phyloP scores from a whole-genome alignment of 2,329 filamentous ascomycete genomes.

The Malbranchea zuffiana region DNA sequence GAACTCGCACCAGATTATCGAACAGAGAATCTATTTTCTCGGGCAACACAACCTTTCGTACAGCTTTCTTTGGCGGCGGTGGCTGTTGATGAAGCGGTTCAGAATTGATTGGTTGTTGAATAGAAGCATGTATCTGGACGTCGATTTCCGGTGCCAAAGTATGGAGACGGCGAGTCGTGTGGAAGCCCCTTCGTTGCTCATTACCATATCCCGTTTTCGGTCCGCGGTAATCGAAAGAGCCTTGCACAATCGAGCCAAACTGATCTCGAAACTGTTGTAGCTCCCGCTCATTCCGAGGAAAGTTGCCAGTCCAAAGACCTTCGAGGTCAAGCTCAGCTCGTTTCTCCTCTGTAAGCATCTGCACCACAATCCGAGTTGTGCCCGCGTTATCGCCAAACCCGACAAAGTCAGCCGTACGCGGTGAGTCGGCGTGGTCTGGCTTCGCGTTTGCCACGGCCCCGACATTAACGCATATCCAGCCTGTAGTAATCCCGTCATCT shows the following conservation, averaged over 20 bases:
- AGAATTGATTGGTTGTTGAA: no score
- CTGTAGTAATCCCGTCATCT: conserved; percentile 82
- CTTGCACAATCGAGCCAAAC: conserved; percentile 6
- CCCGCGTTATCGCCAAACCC: conserved; percentile 59
- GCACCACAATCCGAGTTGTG: conserved; percentile 55
- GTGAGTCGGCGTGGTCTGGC: conserved; percentile 12
- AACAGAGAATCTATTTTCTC: conserved; percentile 17
- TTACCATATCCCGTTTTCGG: conserved; percentile 13
- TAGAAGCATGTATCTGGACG: conserved; percentile 1
- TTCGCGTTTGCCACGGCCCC: conserved; percentile 53
- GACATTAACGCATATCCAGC: conserved; percentile 92
- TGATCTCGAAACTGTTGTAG: conserved; percentile 5
- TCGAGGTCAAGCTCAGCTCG: conserved; percentile 57
- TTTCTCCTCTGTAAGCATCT: conserved; percentile 63
- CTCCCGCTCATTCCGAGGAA: conserved; percentile 5
- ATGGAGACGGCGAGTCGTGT: conserved; percentile 10
- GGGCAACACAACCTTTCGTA: conserved; percentile 1
- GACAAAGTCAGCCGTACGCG: conserved; percentile 46
- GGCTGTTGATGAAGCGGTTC: not conserved
- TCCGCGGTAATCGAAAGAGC: conserved; percentile 9
- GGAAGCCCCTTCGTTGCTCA: conserved; percentile 17
- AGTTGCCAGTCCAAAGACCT: conserved; percentile 43
- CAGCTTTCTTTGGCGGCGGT: not conserved
- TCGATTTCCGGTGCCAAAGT: conserved; percentile 4
- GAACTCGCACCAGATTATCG: conserved; percentile 21